Evolutionary conservation across 1,284 basidiomycete genomes (phyloP).

Genomic region (Rhodotorula glutinis): DNA sequence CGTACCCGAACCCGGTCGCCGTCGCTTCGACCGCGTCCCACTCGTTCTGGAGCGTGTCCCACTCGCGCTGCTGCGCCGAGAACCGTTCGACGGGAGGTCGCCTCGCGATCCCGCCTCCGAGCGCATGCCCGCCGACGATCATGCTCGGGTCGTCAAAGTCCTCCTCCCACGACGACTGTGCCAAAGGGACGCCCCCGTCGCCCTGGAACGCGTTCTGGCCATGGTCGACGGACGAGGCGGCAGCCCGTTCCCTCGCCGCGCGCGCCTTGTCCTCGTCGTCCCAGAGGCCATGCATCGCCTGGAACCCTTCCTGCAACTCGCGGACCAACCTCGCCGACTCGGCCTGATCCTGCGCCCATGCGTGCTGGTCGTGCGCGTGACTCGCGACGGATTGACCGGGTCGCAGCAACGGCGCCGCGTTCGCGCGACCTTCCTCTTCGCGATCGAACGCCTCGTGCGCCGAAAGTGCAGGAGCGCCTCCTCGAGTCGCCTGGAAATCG

Average conservation of each 20-base stretch:
- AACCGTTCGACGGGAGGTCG: not conserved
- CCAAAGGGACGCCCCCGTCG: slow-evolving; percentile 47
- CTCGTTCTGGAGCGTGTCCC: slow-evolving; percentile 68
- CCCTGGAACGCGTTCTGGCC: slow-evolving; percentile 38
- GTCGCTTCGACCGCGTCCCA: slow-evolving; percentile 81
- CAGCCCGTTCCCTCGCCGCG: slow-evolving; percentile 14
- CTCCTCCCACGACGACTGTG: slow-evolving; percentile 49
- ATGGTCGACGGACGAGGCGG: not conserved
- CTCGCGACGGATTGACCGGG: slow-evolving; percentile 19
- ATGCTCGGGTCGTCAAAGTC: slow-evolving; percentile 41
- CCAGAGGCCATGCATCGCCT: slow-evolving; percentile 37
- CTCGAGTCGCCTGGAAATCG: slow-evolving; percentile 28
- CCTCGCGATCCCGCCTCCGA: slow-evolving; percentile 6
- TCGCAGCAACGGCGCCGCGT: slow-evolving; percentile 8
- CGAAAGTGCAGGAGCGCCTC: not conserved
- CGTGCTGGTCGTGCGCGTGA: slow-evolving; percentile 41
- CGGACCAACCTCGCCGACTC: slow-evolving; percentile 9
- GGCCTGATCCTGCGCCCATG: slow-evolving; percentile 53
- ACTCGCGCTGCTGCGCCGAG: slow-evolving; percentile 52
- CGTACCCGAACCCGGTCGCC: slow-evolving; percentile 55
- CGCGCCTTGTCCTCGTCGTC: slow-evolving; percentile 37
- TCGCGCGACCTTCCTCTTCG: slow-evolving; percentile 46
- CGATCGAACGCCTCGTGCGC: slow-evolving; percentile 7
- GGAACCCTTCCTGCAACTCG: slow-evolving; percentile 20
- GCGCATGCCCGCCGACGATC: slow-evolving; percentile 35